phyloP scores from a whole-genome alignment of 2,329 filamentous ascomycete species.

The Mycosphaerella sp. region DNA sequence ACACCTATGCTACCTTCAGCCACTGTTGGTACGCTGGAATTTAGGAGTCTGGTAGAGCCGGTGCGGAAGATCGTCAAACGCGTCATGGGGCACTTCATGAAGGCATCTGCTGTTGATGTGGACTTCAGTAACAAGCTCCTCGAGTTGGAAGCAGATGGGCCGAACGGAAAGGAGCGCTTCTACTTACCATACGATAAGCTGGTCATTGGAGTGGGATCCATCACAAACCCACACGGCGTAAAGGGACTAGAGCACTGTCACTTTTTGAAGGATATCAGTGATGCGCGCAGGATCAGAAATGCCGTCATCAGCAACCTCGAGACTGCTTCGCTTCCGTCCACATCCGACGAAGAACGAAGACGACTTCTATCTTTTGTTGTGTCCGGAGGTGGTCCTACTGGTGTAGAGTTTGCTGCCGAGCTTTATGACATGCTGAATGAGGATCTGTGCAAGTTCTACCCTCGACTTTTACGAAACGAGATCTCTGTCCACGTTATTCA shows the following conservation, averaged over 20 bases:
- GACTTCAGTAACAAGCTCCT: conserved; percentile 89
- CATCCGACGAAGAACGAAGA: conserved; percentile 76
- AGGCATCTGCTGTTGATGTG: conserved; percentile 78
- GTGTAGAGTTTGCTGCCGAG: conserved; percentile 96
- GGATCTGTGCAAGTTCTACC: conserved; percentile 77
- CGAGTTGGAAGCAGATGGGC: conserved; percentile 70
- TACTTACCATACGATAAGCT: conserved; percentile 98
- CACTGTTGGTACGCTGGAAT: conserved; percentile 88
- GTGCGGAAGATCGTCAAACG: conserved; percentile 75
- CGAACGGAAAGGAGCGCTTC: conserved; percentile 67
- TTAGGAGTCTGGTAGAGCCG: conserved; percentile 87
- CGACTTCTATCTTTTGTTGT: conserved; percentile 92
- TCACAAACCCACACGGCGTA: conserved; percentile 91
- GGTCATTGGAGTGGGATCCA: conserved; percentile 83
- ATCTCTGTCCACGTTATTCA: conserved; percentile 98
- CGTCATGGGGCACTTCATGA: conserved; percentile 82
- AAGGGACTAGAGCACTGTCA: conserved; percentile 89
- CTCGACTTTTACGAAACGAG: conserved; percentile 86
- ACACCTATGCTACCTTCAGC: conserved; percentile 97
- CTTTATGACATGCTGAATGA: conserved; percentile 95
- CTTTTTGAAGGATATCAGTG: conserved; percentile 91
- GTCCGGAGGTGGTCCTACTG: conserved; percentile 89
- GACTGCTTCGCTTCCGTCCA: conserved; percentile 85
- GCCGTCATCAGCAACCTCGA: conserved; percentile 85
- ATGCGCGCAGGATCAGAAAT: conserved; percentile 85